These are phyloP conservation scores for Guadua angustifolia DNA, from an alignment of 176 grass and related monocot genomes.

Conservation along the genomic window DNA sequence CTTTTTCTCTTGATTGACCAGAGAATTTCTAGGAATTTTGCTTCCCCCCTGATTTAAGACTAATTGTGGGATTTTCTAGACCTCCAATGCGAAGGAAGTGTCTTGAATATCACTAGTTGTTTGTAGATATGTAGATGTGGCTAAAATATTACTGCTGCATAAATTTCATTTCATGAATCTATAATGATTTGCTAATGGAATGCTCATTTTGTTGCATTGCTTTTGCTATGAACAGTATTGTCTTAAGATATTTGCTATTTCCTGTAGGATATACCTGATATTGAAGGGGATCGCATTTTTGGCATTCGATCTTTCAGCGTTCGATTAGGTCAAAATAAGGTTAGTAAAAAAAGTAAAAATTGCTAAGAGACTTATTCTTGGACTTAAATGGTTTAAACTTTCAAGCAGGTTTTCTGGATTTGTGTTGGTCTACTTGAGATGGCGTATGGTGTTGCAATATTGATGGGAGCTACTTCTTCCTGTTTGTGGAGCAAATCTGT, in stretches of 20 bases:
- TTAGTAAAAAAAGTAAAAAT: constrained; percentile 32
- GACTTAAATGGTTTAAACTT: constrained; percentile 39
- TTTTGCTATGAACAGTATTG: not conserved
- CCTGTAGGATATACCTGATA: constrained; percentile 93
- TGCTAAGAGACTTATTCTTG: constrained; percentile 13
- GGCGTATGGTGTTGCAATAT: constrained; percentile 72
- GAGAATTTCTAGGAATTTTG: no score
- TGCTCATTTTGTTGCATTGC: not conserved
- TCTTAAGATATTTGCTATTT: constrained; percentile 16
- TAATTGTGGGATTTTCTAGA: no score
- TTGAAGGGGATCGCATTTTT: constrained; percentile 89
- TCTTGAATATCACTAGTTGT: no score
- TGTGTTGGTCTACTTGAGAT: constrained; percentile 84
- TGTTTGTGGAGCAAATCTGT: constrained; percentile 76
- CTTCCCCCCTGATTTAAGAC: no score
- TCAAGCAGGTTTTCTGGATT: constrained; percentile 85
- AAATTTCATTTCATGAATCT: not conserved
- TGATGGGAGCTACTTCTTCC: constrained; percentile 74
- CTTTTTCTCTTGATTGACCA: no score
- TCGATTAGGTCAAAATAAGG: constrained; percentile 79
- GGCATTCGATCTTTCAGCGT: constrained; percentile 92
- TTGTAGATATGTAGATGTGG: not conserved
- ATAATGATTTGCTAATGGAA: constrained; percentile 3
- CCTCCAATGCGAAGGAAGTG: no score
- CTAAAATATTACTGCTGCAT: not conserved